Percentiles rank a stretch among this genome's conserved stretches.
These are phyloP conservation scores for Claviceps purpurea DNA, from an alignment of 2,329 filamentous ascomycete species.

Conservation along the genomic window DNA sequence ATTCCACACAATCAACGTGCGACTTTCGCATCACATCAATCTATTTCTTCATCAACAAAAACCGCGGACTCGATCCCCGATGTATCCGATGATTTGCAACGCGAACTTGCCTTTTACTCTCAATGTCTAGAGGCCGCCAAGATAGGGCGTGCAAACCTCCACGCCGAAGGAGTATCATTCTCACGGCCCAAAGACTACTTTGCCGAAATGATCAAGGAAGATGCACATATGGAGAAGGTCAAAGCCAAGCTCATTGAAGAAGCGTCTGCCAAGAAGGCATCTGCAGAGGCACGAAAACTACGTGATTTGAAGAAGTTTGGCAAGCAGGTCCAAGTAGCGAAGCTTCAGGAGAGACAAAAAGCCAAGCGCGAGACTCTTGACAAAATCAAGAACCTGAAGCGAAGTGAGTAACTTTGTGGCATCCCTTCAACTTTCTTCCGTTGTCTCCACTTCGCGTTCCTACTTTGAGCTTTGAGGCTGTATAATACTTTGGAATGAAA, in stretches of 20 bases:
- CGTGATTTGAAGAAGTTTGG: conserved; percentile 98
- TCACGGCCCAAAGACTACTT: conserved; percentile 90
- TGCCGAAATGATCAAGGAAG: conserved; percentile 97
- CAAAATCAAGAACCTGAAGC: conserved; percentile 89
- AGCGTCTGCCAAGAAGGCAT: conserved; percentile 82
- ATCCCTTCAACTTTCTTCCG: not conserved
- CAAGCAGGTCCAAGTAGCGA: conserved; percentile 94
- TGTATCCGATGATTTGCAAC: conserved; percentile 79
- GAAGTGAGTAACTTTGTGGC: conserved; percentile 53
- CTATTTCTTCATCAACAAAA: conserved; percentile 52
- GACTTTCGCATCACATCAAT: conserved; percentile 74
- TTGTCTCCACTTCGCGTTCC: not conserved
- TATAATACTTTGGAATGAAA: not conserved
- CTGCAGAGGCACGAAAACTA: conserved; percentile 79
- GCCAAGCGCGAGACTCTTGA: conserved; percentile 86
- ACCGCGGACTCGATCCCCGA: conserved; percentile 60
- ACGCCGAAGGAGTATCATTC: conserved; percentile 74
- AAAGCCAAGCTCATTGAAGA: conserved; percentile 88
- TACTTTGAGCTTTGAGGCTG: no score
- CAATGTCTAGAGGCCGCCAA: conserved; percentile 73
- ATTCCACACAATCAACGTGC: conserved; percentile 53
- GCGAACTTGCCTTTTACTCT: conserved; percentile 86
- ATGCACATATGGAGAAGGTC: conserved; percentile 96
- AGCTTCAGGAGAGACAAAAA: conserved; percentile 87
- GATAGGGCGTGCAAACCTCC: conserved; percentile 58